A percentile compares a stretch with the other conserved stretches of the same genome.
Conservation (phyloP, 106 monocot species). For the Hemerocallis citrina region DNA sequence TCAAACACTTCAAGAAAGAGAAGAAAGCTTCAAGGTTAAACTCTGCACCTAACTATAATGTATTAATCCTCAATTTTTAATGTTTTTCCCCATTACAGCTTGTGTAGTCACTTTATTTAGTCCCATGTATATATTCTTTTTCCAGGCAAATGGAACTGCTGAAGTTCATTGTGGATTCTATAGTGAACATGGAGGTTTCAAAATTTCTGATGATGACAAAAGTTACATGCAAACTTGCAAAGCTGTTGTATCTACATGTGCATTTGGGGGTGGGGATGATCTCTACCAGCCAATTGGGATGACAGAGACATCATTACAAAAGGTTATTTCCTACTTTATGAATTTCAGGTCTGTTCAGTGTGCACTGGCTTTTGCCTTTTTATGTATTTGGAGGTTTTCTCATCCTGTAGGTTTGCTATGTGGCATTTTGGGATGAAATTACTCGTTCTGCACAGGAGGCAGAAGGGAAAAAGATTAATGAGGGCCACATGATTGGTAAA, state of each 20-base stretch:
- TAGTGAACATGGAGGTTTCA: slow-evolving; percentile 72
- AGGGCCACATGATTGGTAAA: slow-evolving; percentile 67
- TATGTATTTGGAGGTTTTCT: neutral
- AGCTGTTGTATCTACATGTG: slow-evolving; percentile 86
- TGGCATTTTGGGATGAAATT: slow-evolving; percentile 98
- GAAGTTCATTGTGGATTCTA: slow-evolving; percentile 92
- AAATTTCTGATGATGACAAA: slow-evolving; percentile 72
- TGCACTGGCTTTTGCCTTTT: neutral
- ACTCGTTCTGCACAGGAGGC: slow-evolving; percentile 64
- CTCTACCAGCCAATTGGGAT: slow-evolving; percentile 98
- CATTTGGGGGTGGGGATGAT: slow-evolving; percentile 95
- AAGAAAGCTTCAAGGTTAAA: slow-evolving; percentile 85
- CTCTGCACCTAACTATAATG: slow-evolving; percentile 1
- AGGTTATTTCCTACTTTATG: slow-evolving; percentile 30
- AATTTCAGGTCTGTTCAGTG: neutral
- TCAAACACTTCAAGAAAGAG: slow-evolving; percentile 72
- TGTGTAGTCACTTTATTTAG: neutral
- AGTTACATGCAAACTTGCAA: slow-evolving; percentile 70
- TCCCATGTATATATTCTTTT: slow-evolving; percentile 8
- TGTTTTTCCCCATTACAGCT: neutral
- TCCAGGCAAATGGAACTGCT: slow-evolving; percentile 59
- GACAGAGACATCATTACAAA: slow-evolving; percentile 61
- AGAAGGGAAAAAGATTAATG: slow-evolving; percentile 46
- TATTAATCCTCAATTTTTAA: neutral
- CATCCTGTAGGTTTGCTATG: slow-evolving; percentile 75